phyloP scores from a whole-genome alignment of 257 asterid species.

The Ocimum tenuiflorum region DNA sequence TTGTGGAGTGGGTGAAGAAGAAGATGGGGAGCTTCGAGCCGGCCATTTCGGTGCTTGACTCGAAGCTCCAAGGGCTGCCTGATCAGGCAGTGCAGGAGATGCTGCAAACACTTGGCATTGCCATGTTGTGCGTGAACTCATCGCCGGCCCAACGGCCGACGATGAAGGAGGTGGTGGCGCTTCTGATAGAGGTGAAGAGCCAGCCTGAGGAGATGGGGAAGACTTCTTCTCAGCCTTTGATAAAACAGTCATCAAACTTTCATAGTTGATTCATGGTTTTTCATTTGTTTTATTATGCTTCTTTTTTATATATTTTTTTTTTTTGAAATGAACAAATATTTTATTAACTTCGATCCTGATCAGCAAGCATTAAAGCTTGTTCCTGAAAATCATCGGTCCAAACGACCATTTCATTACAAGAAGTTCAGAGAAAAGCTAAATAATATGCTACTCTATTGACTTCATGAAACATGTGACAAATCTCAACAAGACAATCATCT shows the following conservation, averaged over 20 bases:
- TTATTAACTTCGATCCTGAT: too few species aligned
- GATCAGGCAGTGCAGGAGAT: slow-evolving; percentile 93
- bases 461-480: too few species aligned
- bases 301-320: neutral
- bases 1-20: slow-evolving; percentile 93
- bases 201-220: slow-evolving; percentile 65
- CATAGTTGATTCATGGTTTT: slow-evolving; percentile 45
- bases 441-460: too few species aligned
- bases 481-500: too few species aligned
- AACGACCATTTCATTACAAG: too few species aligned
- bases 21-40: slow-evolving; percentile 98
- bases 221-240: slow-evolving; percentile 82
- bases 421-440: too few species aligned
- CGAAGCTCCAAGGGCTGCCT: slow-evolving; percentile 71
- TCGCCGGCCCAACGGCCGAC: slow-evolving; percentile 84
- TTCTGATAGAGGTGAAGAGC: slow-evolving; percentile 83
- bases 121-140: slow-evolving; percentile 87
- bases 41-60: slow-evolving; percentile 58
- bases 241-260: slow-evolving; percentile 63
- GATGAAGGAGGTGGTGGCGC: slow-evolving; percentile 96
- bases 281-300: too few species aligned
- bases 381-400: too few species aligned
- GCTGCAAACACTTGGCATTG: slow-evolving; percentile 93
- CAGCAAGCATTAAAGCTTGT: too few species aligned
- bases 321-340: too few species aligned